A percentile compares a stretch with the other conserved stretches of the same genome.
These are phyloP conservation scores for Phaeosphaeria sp. DNA, from an alignment of 2,329 filamentous ascomycete species.

Conservation along the genomic window DNA sequence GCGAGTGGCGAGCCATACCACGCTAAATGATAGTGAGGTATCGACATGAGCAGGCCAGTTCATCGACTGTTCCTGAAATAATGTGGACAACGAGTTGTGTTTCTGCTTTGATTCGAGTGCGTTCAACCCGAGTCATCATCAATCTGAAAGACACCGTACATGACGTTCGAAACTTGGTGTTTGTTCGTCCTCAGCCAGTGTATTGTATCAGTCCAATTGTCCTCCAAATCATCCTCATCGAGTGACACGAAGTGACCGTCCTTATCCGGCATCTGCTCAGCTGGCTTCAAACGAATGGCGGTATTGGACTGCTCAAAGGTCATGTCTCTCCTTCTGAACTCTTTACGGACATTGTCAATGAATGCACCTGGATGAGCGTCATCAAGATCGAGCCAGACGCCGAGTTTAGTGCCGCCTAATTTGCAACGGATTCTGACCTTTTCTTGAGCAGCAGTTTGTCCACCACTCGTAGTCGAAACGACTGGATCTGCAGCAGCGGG, in stretches of 20 bases:
- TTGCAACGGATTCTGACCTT: background rate
- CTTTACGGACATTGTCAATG: background rate
- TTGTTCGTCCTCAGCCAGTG: background rate
- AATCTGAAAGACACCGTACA: background rate
- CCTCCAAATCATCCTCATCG: constrained; percentile 1
- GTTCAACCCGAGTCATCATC: background rate
- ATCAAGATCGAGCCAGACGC: background rate
- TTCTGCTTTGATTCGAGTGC: background rate
- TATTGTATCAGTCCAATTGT: background rate
- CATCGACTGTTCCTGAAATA: background rate
- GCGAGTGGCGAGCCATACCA: too few species aligned
- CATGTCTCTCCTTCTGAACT: background rate
- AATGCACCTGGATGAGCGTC: background rate
- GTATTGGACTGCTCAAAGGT: background rate
- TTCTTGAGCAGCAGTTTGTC: background rate
- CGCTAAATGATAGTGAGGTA: background rate
- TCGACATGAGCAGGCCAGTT: background rate
- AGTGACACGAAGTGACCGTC: background rate
- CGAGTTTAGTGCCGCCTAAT: background rate
- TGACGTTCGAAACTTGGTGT: background rate
- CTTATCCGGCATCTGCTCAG: background rate
- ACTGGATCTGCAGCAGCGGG: background rate
- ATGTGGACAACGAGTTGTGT: background rate
- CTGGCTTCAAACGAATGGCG: background rate
- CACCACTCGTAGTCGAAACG: background rate